Evolutionary conservation across 305 asterid species (phyloP).

Genomic region (Solanum hybrid): DNA sequence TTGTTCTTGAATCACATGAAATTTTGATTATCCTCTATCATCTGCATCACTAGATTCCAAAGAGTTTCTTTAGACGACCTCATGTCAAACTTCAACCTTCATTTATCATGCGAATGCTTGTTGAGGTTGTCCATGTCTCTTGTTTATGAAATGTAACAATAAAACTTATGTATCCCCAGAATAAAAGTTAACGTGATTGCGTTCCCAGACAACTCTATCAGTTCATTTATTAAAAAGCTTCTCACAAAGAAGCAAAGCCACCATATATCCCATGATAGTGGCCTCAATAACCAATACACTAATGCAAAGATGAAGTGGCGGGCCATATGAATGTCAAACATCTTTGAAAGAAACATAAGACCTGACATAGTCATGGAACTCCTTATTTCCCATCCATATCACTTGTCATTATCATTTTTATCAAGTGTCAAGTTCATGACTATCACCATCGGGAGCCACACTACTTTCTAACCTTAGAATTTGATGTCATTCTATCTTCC

Average conservation of each 20-base stretch:
- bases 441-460: no score
- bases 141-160: not conserved
- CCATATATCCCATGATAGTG: conserved; percentile 21
- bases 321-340: conserved; percentile 70
- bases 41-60: conserved; percentile 9
- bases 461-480: no score
- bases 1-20: not conserved
- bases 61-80: no score
- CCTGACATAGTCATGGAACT: conserved; percentile 49
- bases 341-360: conserved; percentile 27
- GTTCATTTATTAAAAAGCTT: conserved; percentile 34
- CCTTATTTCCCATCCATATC: conserved; percentile 80
- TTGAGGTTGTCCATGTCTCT: not conserved
- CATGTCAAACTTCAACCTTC: not conserved
- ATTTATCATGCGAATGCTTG: not conserved
- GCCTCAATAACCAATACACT: conserved; percentile 27
- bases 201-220: conserved; percentile 56
- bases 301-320: conserved; percentile 73
- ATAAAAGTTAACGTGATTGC: conserved; percentile 19
- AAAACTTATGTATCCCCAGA: conserved; percentile 38
- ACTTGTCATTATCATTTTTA: conserved; percentile 52
- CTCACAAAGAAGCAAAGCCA: conserved; percentile 63
- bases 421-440: conserved; percentile 27
- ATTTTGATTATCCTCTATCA: not conserved
- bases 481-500: no score